Conservation (phyloP, 2,329 filamentous ascomycete genomes). For the Geoglossum cookeanum region DNA sequence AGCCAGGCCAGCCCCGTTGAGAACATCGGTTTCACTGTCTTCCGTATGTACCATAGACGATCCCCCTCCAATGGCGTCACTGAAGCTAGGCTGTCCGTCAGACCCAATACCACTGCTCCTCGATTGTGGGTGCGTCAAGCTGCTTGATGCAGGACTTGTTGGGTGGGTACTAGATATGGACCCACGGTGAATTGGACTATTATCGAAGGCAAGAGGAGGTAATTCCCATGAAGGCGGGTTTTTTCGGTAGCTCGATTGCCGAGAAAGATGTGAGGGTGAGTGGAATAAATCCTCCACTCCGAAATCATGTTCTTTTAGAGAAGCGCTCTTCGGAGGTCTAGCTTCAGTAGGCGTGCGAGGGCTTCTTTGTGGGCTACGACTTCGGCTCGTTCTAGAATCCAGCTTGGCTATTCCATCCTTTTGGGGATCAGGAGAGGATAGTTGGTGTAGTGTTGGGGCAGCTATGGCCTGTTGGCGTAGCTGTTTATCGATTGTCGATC, state of each 20-base stretch:
- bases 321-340: background rate
- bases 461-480: background rate
- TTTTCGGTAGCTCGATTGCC: slow-evolving; percentile 20
- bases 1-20: slow-evolving; percentile 48
- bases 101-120: background rate
- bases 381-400: slow-evolving; percentile 19
- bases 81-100: background rate
- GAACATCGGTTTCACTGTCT: slow-evolving; percentile 45
- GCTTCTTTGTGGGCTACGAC: slow-evolving; percentile 16
- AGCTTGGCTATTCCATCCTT: slow-evolving; percentile 13
- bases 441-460: background rate
- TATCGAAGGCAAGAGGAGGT: slow-evolving; percentile 20
- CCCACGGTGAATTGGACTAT: background rate
- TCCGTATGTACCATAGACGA: slow-evolving; percentile 24
- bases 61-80: background rate
- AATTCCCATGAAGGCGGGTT: slow-evolving; percentile 27
- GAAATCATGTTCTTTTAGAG: slow-evolving; percentile 19
- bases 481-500: slow-evolving; percentile 13
- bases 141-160: background rate
- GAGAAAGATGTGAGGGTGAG: slow-evolving; percentile 27
- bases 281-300: slow-evolving; percentile 28
- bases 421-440: slow-evolving; percentile 6
- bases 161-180: background rate
- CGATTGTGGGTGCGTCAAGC: background rate
- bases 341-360: slow-evolving; percentile 19